Evolutionary conservation across 2,329 filamentous ascomycete species (phyloP), one percentile per base, ranked within the genome.

Genomic region (Aureobasidium uvarum): DNA sequence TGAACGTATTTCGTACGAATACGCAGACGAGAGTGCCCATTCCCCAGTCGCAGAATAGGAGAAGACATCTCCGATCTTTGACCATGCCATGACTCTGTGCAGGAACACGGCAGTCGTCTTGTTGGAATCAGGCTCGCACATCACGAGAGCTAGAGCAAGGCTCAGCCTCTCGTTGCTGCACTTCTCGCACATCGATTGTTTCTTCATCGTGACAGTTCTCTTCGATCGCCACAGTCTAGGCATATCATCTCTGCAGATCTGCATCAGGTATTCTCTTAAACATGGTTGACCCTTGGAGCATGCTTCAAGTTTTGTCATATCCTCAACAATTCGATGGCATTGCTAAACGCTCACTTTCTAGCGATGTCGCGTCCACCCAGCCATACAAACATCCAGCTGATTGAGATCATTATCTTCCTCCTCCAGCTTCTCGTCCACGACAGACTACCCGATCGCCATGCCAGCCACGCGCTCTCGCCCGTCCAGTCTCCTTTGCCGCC

Each of bases 381-480:
- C 68, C 68, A 69, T 1, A 69, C 66, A 46, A 67, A 68, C 16
- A 70, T n/a, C 72, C 72, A 74, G 63, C 69, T 73, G 23, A 74
- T 70, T 10, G 67, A 68, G 45, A 75, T 74, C 72, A 74, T 73
- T 8, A 72, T 31, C 65, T 69, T 73, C 38, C 71, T 59, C 25
- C 73, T 67, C 72, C 72, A 74, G 38, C 69, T 72, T 41, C 72
- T 63, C 8, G 72, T 70, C 73, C 73, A 75, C 16, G 68, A 66
- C 50, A 72, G 67, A 59, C 69, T 75, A 0, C 76, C 76, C 54
- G 73, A 75, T 55, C 78, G 71, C 79, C 79, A 81, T 0, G 78
- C 78, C 43, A 80, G 41, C 79, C 79, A 81, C 3, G 79, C 79
- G 25, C 71, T 70, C 10, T 73, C 67, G 0, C 78, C 79, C 8